Base-by-base conservation (phyloP, 2,329 filamentous ascomycete species). In the Orbilia javanica region DNA sequence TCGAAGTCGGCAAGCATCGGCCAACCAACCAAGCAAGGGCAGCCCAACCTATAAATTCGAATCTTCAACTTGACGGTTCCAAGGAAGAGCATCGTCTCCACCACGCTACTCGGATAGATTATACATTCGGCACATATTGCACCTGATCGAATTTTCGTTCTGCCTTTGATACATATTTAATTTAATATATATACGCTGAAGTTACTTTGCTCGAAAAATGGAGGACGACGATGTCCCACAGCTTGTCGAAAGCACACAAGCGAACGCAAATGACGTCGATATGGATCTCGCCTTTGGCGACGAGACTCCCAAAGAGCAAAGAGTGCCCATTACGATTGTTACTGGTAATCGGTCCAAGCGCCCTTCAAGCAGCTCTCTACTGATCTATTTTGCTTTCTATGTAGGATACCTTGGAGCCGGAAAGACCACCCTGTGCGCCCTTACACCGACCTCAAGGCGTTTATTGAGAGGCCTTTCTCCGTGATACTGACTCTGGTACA, bases 321-420 rank as follows among this genome's bases (percentile, higher is more conserved):
- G 92, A 84, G 93, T 95, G 0, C 93, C 93, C 18, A 93, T 96
- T 80, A 95, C 93, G 0, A 94, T 96, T 79, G 91, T 96, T 8
- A 96, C 93, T 66, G 93, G 91, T 90, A 86, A 11, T 3, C 25
- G 13, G 7, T 11, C 1, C 10, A 25, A n/a, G 78, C 25, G 1
- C 18, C 7, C 11, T 48, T 34, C 18, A 20, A n/a, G 83, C 79
- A 13, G 25, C 39, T 50, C 46, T 48, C 7, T 10, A 3, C 55
- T 22, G 11, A 25, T 11, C n/a, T 10, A n/a, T 52, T 42, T 65
- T 65, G 13, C 79, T 7, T 7, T n/a, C 15, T 53, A n/a, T n/a
- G 25, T 79, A 96, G 93, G 96, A 2, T 99, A 99, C 83, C 88
- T 99, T 3, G 96, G 96, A 18, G 93, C 96, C 7, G 96, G 96